Conservation (phyloP, 306 rosid species). For the Ormosia emarginata region DNA sequence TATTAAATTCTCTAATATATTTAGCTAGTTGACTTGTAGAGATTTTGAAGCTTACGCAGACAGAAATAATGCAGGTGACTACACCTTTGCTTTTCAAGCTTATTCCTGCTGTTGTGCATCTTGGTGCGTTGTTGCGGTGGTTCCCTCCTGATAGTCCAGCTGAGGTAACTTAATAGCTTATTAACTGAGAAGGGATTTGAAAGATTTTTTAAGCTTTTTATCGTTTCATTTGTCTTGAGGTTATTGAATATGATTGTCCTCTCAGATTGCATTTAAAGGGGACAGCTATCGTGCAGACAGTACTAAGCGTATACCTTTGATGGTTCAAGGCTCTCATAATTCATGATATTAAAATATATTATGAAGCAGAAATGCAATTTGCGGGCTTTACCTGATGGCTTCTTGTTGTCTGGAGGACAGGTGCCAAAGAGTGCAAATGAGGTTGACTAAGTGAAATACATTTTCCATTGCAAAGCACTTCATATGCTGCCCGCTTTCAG, state of each 20-base stretch:
- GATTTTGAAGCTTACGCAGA: conserved; percentile 23
- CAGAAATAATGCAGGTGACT: conserved; percentile 65
- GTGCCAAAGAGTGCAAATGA: conserved; percentile 44
- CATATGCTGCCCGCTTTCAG: conserved; percentile 27
- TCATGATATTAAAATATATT: conserved; percentile 52
- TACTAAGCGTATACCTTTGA: conserved; percentile 67
- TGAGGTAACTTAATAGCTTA: conserved; percentile 58
- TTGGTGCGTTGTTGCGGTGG: conserved; percentile 84
- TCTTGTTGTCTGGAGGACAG: conserved; percentile 43
- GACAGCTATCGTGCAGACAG: conserved; percentile 69
- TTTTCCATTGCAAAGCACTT: conserved; percentile 26
- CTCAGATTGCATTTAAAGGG: conserved; percentile 74
- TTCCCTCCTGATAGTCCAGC: conserved; percentile 62
- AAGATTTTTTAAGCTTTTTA: conserved; percentile 4
- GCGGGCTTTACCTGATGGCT: conserved; percentile 40
- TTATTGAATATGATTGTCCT: conserved; percentile 37
- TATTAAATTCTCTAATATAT: not conserved
- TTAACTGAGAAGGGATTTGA: not conserved
- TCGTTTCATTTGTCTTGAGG: conserved; percentile 20
- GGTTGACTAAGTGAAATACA: conserved; percentile 28
- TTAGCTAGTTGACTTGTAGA: conserved; percentile 10
- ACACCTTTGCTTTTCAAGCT: conserved; percentile 97
- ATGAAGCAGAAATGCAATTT: conserved; percentile 38
- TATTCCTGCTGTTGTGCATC: conserved; percentile 85
- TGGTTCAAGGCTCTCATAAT: conserved; percentile 74